Evolutionary conservation across 495 filamentous ascomycete species (phyloP).

Genomic region (Aspergillus funiculosus): DNA sequence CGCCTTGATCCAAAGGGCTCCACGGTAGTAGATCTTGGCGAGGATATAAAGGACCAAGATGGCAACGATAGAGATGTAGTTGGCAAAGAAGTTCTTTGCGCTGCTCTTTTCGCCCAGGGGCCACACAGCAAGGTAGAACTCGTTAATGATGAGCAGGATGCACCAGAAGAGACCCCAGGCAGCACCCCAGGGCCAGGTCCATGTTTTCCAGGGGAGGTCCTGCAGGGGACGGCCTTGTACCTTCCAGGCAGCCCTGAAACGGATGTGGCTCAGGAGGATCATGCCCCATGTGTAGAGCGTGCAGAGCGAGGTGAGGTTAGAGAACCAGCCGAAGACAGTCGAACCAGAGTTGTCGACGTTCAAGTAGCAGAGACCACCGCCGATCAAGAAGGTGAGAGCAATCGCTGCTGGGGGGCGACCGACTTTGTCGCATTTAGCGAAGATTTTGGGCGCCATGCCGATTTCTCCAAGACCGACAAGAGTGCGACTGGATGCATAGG

Average conservation of each 20-base stretch:
- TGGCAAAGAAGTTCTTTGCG: conserved; percentile 27
- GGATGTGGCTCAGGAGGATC: conserved; percentile 51
- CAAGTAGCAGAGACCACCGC: conserved; percentile 43
- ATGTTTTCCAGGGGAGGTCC: conserved; percentile 60
- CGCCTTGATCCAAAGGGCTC: conserved; percentile 26
- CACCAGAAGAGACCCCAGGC: conserved; percentile 25
- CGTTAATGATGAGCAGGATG: conserved; percentile 21
- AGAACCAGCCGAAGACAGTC: conserved; percentile 56
- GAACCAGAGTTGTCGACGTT: conserved; percentile 41
- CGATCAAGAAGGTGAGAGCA: conserved; percentile 39
- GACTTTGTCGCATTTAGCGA: conserved; percentile 44
- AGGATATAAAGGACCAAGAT: conserved; percentile 22
- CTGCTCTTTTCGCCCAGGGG: conserved; percentile 12
- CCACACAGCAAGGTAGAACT: conserved; percentile 27
- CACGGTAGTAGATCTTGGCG: conserved; percentile 21
- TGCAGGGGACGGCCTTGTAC: conserved; percentile 53
- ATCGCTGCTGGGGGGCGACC: conserved; percentile 47
- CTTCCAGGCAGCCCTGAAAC: conserved; percentile 61
- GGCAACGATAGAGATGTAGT: conserved; percentile 22
- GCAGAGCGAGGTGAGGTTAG: conserved; percentile 48
- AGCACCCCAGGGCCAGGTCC: conserved; percentile 25
- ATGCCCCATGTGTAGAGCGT: conserved; percentile 54
- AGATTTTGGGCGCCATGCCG: conserved; percentile 20
- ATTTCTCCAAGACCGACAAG: conserved; percentile 15
- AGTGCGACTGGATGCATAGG: conserved; percentile 36